Evolutionary conservation across 2,329 filamentous ascomycete genomes (phyloP), one percentile per base, ranked within the genome.

Genomic region (Aureobasidium sp.): DNA sequence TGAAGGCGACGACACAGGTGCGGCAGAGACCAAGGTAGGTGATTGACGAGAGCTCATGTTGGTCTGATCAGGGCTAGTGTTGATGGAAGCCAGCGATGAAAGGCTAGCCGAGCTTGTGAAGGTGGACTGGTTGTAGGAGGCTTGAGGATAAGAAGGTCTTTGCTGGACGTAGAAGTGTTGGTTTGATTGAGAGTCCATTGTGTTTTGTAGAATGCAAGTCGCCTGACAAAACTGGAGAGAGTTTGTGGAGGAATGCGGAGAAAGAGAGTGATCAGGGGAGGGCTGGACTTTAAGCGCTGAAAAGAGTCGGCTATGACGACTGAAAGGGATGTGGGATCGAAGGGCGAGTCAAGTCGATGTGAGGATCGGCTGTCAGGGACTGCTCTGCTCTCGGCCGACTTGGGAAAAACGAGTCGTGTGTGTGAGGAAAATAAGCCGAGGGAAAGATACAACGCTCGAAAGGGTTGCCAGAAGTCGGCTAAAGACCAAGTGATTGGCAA

Each of bases 31-130:
- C 6, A 72, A 70, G 20, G 69, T 68, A 10, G 71, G 68, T 7
- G 73, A 72, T 50, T 70, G 70, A 59, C 72, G 69, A 51, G 63
- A 61, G 50, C 50, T n/a, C 44, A 65, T 63, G 63, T 68, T 67
- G 63, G 63, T 55, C 34, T 60, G 62, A 42, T 61, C 62, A 13
- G 66, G 66, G 20, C 65, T 62, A 62, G 70, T 66, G 32, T 39
- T 63, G 66, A 68, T 48, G 5, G 66, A 75, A 26, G 70, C 67
- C 34, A 78, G 67, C 47, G 74, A 76, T 37, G 75, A 71, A 36
- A 75, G 71, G 67, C 76, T 78, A 70, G 72, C 76, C 62, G 75
- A 77, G 70, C 72, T 75, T 58, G 74, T 72, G 66, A 73, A 77
- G 47, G 70, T 68, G 2, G 75, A 74, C 27, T 68, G 66, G 15